A percentile compares a stretch with the other conserved stretches of the same genome.
These are phyloP conservation scores for Tilletia setariae DNA, from an alignment of 1,284 basidiomycete genomes.

Conservation along the genomic window DNA sequence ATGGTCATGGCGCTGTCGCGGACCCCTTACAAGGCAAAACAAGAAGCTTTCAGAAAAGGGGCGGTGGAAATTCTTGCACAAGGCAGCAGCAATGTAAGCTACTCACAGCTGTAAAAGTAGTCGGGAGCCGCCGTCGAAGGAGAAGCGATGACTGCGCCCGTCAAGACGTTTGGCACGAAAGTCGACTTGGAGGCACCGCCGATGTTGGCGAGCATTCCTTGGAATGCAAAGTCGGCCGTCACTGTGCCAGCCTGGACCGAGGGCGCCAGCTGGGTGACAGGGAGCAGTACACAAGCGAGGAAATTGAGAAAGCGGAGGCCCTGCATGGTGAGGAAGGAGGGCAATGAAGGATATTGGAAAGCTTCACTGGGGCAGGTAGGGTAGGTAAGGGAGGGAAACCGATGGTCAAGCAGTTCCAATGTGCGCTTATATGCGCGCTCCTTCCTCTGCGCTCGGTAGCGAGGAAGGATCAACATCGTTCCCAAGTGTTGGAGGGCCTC, in stretches of 20 bases:
- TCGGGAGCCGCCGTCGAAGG: slow-evolving; percentile 34
- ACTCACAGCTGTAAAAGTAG: slow-evolving; percentile 35
- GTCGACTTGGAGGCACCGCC: slow-evolving; percentile 31
- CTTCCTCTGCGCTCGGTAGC: no score
- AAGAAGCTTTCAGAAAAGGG: no score
- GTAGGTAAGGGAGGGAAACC: background rate
- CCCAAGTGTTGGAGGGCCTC: no score
- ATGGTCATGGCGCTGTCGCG: slow-evolving; percentile 36
- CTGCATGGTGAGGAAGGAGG: background rate
- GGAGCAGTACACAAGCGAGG: background rate
- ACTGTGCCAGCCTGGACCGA: slow-evolving; percentile 19
- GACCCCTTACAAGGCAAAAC: slow-evolving; percentile 21
- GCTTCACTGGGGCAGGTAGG: background rate
- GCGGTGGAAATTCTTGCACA: no score
- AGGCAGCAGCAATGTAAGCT: no score
- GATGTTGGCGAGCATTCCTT: slow-evolving; percentile 36
- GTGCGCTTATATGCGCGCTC: no score
- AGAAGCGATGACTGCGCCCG: slow-evolving; percentile 34
- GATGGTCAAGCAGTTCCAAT: background rate
- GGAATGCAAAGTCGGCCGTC: slow-evolving; percentile 28
- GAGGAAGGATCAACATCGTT: no score
- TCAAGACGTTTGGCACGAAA: slow-evolving; percentile 29
- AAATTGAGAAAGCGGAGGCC: background rate
- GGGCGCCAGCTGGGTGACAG: background rate
- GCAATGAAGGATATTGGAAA: background rate